Evolutionary conservation across 1,284 basidiomycete species (phyloP), one percentile per base, ranked within the genome.

Genomic region (Irpex rosettiformis): DNA sequence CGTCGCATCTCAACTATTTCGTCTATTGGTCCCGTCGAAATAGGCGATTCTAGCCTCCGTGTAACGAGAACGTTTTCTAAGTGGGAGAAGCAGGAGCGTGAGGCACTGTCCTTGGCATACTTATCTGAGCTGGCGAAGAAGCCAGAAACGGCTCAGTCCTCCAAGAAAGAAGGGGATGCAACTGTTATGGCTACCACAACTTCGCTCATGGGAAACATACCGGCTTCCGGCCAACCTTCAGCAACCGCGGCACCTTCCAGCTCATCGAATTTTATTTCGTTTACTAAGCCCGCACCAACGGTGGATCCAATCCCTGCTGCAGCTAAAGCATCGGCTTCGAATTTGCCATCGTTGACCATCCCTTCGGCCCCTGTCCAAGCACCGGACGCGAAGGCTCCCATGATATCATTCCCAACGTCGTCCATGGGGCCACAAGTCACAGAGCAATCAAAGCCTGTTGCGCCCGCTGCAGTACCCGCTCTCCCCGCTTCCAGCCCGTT

Each of bases 51-150:
- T 10, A 84, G 81, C 58, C 71, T 79, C 52, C 72, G 77, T 24
- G 66, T 70, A 56, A 75, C 75, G 16, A 79, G 79, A 62, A 78
- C 79, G 5, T 86, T 84, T 63, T 88, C 88, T 1, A 90, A 89
- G 70, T 89, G 87, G 86, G 89, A 91, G 70, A 91, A 90, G 62
- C 89, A 91, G 68, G 89, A 91, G 65, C 69, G 89, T 37, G 89
- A 91, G 64, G 89, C 89, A 3, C 80, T 82, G 53, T 86, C 88
- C n/a, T 85, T 91, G 79, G 79, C 81, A 33, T 72, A 67, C 65
- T 68, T 69, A 25, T 66, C 67, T 49, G 69, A 70, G 61, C 70
- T 67, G 58, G 64, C 62, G 28, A 66, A 68, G 52, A 61, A 59
- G 27, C 63, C 69, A 37, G 63, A 68, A 10, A 65, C 66, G 48